Percentiles rank a stretch among this genome's conserved stretches.
phyloP scores from a whole-genome alignment of 1,284 basidiomycete genomes.

The Papiliotrema fonsecae region DNA sequence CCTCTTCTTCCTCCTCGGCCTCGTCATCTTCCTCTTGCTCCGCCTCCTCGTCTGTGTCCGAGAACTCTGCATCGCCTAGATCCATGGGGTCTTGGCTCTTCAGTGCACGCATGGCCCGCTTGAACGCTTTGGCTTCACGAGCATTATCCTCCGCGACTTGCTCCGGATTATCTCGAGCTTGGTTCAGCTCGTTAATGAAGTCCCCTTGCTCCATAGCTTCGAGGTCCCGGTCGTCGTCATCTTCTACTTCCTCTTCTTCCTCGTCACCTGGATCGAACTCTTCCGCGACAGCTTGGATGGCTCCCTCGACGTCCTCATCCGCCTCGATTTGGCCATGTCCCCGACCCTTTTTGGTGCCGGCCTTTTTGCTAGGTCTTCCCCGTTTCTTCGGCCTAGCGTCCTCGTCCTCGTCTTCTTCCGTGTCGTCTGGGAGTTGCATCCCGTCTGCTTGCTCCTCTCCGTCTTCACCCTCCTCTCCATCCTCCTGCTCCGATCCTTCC shows the following conservation, averaged over 20 bases:
- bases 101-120: slow-evolving; percentile 11
- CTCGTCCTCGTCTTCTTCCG: no score
- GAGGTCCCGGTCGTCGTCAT: slow-evolving; percentile 21
- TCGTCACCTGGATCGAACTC: slow-evolving; percentile 9
- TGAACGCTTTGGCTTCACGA: slow-evolving; percentile 7
- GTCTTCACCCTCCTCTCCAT: slow-evolving; percentile 30
- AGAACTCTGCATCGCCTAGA: neutral
- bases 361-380: slow-evolving; percentile 42
- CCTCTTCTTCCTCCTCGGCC: slow-evolving; percentile 11
- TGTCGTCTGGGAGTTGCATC: no score
- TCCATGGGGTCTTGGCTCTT: neutral
- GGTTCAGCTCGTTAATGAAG: slow-evolving; percentile 56
- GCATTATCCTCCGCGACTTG: slow-evolving; percentile 13
- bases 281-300: slow-evolving; percentile 10
- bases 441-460: no score
- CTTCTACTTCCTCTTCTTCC: slow-evolving; percentile 48
- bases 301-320: slow-evolving; percentile 9
- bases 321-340: slow-evolving; percentile 7
- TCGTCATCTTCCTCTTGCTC: slow-evolving; percentile 54
- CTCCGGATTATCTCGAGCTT: slow-evolving; percentile 23
- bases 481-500: slow-evolving; percentile 45
- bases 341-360: slow-evolving; percentile 13
- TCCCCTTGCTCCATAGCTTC: slow-evolving; percentile 41
- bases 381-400: neutral
- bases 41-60: slow-evolving; percentile 8